Percentiles rank a stretch among this genome's conserved stretches.
These are phyloP conservation scores for Cochlearia excelsa DNA, from an alignment of 345 rosid species.

Conservation along the genomic window DNA sequence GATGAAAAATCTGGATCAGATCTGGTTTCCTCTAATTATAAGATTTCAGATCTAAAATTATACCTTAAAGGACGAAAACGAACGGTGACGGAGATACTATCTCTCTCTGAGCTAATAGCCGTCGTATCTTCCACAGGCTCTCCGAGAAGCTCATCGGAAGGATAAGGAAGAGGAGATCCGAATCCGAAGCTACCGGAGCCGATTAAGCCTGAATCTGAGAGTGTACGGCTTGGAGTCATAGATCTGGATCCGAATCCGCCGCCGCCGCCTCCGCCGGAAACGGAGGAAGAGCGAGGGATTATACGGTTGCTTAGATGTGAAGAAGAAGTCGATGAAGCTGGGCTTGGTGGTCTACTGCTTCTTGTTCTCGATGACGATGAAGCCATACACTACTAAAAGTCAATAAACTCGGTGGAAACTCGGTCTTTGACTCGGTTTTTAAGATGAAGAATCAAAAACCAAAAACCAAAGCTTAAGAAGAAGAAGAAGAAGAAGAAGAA, in stretches of 20 bases:
- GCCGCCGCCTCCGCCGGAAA: conserved; percentile 44
- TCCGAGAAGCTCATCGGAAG: conserved; percentile 62
- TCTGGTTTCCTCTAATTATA: neutral
- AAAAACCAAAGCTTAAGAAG: too few species aligned
- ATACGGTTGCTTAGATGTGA: conserved; percentile 42
- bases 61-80: conserved; percentile 97
- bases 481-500: neutral
- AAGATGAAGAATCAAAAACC: neutral
- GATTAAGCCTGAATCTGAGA: conserved; percentile 52
- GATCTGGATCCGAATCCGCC: conserved; percentile 62
- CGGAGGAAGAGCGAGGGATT: conserved; percentile 74
- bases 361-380: conserved; percentile 83
- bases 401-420: conserved; percentile 32
- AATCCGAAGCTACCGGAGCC: conserved; percentile 43
- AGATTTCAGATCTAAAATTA: neutral
- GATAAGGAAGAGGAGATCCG: conserved; percentile 51
- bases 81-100: conserved; percentile 95
- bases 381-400: conserved; percentile 44
- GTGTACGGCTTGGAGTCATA: conserved; percentile 67
- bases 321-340: conserved; percentile 77
- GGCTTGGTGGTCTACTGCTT: conserved; percentile 75
- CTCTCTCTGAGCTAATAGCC: conserved; percentile 59
- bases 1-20: conserved; percentile 43
- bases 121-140: conserved; percentile 53
- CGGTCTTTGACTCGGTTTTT: conserved; percentile 24